Percentiles rank a stretch among this genome's conserved stretches.
These are phyloP conservation scores for Rubia yunnanensis DNA, from an alignment of 257 asterid species.

Conservation along the genomic window DNA sequence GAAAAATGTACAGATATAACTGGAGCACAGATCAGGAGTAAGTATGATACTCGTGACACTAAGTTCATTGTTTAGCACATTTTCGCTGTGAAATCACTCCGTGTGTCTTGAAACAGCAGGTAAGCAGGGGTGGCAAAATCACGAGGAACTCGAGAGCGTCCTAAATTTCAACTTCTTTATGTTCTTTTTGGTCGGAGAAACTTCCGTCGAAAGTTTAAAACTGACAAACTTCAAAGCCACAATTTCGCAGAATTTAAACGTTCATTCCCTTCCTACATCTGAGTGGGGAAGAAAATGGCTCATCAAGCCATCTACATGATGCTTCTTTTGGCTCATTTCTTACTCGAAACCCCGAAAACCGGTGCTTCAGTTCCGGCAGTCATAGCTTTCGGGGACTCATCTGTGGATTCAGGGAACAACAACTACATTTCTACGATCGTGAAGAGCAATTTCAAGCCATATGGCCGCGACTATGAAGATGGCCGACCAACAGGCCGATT, in stretches of 20 bases:
- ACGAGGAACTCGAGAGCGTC: neutral
- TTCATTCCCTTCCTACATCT: neutral
- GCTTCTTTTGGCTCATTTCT: neutral
- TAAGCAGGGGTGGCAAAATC: neutral
- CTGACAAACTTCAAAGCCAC: neutral
- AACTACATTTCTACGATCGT: conserved; percentile 55
- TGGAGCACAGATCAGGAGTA: too few species aligned
- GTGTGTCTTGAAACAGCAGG: neutral
- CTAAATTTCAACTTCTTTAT: neutral
- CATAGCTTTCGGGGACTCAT: conserved; percentile 80
- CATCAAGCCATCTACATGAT: neutral
- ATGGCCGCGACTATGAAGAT: conserved; percentile 64
- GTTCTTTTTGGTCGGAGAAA: neutral
- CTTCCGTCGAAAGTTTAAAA: neutral
- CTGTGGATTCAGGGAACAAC: conserved; percentile 89
- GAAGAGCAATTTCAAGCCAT: conserved; percentile 71
- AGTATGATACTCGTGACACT: neutral
- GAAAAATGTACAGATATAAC: too few species aligned
- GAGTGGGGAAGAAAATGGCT: neutral
- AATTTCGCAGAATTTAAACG: neutral
- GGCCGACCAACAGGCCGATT: conserved; percentile 76
- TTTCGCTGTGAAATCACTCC: neutral
- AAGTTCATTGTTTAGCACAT: too few species aligned
- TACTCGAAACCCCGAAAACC: conserved; percentile 5
- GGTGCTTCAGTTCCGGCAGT: conserved; percentile 51